phyloP scores from a whole-genome alignment of 495 filamentous ascomycete species.

The Penicillium cosmopolitanum region DNA sequence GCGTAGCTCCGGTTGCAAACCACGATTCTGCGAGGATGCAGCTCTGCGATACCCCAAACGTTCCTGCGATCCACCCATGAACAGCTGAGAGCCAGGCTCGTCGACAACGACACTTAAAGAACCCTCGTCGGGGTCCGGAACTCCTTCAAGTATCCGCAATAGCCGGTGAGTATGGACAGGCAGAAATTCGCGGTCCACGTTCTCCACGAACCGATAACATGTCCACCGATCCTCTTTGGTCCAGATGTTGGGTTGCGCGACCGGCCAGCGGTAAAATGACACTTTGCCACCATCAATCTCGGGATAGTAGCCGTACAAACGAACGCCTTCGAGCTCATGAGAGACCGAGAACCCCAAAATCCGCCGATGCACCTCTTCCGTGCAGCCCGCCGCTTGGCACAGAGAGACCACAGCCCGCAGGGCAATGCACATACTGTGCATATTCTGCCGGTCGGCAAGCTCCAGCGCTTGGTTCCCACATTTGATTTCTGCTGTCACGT shows the following conservation, averaged over 20 bases:
- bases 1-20: too few species aligned
- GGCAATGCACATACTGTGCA: slow-evolving; percentile 38
- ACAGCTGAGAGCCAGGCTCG: slow-evolving; percentile 9
- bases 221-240: slow-evolving; percentile 8
- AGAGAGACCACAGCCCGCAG: slow-evolving; percentile 31
- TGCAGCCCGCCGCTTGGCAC: slow-evolving; percentile 20
- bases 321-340: slow-evolving; percentile 33
- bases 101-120: slow-evolving; percentile 2
- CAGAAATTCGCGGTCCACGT: slow-evolving; percentile 12
- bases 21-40: too few species aligned
- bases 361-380: slow-evolving; percentile 25
- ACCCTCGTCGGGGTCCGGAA: slow-evolving; percentile 10
- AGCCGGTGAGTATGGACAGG: slow-evolving; percentile 9
- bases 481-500: slow-evolving; percentile 44
- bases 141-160: slow-evolving; percentile 9
- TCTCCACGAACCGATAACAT: slow-evolving; percentile 10
- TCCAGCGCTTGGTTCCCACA: slow-evolving; percentile 35
- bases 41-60: too few species aligned
- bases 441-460: slow-evolving; percentile 41
- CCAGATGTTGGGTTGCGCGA: slow-evolving; percentile 9
- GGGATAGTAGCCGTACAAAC: slow-evolving; percentile 11
- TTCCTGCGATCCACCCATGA: slow-evolving; percentile 10
- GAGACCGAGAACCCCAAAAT: slow-evolving; percentile 52
- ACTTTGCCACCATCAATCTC: slow-evolving; percentile 6
- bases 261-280: slow-evolving; percentile 9